Percentiles rank a stretch among this genome's conserved stretches.
phyloP scores from a whole-genome alignment of 1,284 basidiomycete species.

The Inonotus obliquus region DNA sequence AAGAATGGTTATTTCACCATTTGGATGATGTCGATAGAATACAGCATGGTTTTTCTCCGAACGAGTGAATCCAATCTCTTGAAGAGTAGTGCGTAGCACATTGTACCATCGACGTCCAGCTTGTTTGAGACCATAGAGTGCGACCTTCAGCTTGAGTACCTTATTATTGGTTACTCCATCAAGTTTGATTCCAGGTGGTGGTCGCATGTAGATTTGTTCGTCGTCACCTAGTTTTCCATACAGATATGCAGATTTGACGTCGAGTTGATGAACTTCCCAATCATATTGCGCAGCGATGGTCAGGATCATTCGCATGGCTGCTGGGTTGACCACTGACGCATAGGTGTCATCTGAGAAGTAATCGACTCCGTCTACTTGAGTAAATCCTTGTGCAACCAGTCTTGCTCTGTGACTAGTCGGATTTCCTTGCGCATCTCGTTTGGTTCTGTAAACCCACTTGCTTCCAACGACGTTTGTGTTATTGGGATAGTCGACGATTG shows the following conservation, averaged over 20 bases:
- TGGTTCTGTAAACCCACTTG: slow-evolving; percentile 34
- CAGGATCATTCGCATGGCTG: slow-evolving; percentile 32
- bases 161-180: no score
- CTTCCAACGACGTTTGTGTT: slow-evolving; percentile 26
- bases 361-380: slow-evolving; percentile 36
- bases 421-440: slow-evolving; percentile 30
- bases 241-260: slow-evolving; percentile 32
- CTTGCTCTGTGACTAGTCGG: slow-evolving; percentile 33
- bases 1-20: no score
- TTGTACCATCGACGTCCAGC: slow-evolving; percentile 24
- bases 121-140: slow-evolving; percentile 27
- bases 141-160: slow-evolving; percentile 21
- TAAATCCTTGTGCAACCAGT: slow-evolving; percentile 39
- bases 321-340: slow-evolving; percentile 33
- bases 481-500: slow-evolving; percentile 22
- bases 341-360: slow-evolving; percentile 40
- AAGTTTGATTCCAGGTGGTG: slow-evolving; percentile 22
- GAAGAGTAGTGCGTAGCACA: no score
- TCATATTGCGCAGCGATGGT: slow-evolving; percentile 23
- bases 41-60: no score
- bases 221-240: slow-evolving; percentile 25
- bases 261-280: slow-evolving; percentile 27
- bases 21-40: no score
- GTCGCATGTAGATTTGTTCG: slow-evolving; percentile 31
- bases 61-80: no score